Percentiles rank a stretch among this genome's conserved stretches.
Conservation (phyloP, 345 rosid genomes). For the Cardamine chenopodiifolia region DNA sequence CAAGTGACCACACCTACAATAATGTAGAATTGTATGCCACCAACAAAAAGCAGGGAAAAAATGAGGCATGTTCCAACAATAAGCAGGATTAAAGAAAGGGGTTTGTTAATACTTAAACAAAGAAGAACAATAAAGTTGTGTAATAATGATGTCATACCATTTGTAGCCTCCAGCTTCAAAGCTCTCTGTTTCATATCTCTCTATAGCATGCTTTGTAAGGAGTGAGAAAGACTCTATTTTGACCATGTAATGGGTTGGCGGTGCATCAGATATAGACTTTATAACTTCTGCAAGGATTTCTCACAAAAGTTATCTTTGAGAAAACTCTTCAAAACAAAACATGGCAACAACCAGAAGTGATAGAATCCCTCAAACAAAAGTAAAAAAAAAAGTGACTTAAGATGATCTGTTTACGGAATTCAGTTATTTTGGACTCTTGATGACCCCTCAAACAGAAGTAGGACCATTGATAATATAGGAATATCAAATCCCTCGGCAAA, state of each 20-base stretch:
- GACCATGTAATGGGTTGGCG: conserved; percentile 58
- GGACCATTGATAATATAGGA: background rate
- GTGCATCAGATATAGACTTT: conserved; percentile 50
- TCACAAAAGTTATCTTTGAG: conserved; percentile 20
- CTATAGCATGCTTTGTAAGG: conserved; percentile 47
- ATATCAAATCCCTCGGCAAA: background rate
- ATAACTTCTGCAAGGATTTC: conserved; percentile 40
- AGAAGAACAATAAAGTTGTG: background rate
- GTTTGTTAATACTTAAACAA: background rate
- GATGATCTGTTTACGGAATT: background rate
- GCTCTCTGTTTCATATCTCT: conserved; percentile 61
- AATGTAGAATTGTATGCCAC: background rate
- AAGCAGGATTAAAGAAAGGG: background rate
- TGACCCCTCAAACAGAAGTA: background rate
- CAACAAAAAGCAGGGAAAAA: background rate
- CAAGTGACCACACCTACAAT: background rate
- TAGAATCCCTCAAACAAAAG: too few species aligned
- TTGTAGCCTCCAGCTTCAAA: conserved; percentile 76
- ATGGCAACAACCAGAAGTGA: background rate
- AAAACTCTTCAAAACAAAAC: conserved; percentile 3
- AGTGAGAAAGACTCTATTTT: conserved; percentile 56
- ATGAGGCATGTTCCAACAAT: conserved; percentile 17
- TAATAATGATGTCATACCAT: conserved; percentile 49
- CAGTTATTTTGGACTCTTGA: background rate
- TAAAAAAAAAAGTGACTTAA: background rate